Base-by-base conservation (phyloP, 2,329 filamentous ascomycete genomes). In the Trichoderma arundinaceum region DNA sequence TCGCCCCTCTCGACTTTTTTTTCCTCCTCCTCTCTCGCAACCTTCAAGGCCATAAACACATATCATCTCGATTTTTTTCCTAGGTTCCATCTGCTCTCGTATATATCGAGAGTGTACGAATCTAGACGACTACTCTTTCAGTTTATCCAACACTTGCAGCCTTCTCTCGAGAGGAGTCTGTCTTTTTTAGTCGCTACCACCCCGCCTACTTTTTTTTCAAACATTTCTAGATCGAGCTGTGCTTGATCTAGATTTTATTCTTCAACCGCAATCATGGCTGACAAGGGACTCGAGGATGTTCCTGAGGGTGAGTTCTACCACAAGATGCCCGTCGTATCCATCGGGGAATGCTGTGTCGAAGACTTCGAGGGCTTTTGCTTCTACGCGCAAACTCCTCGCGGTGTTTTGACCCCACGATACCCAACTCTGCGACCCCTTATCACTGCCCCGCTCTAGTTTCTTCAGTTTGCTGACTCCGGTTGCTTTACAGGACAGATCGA, bases 241-340 rank as follows among this genome's bases (percentile, higher is more conserved):
- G 90, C 89, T 90, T 92, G 91, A 86, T 89, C 86, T 87, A 84
- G 84, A 84, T 77, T 44, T 69, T 66, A 81, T 78, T 77, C 77
- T 77, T 33, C 76, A 76, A 85, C 84, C 89, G 89, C 92, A 94
- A 97, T 91, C 88, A 98, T 98, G 94, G 94, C 94, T 92, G 91
- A 92, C 77, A 97, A 96, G 88, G 94, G 94, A 87, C 92, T 98
- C 85, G 94, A 97, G 87, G 94, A 98, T 82, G 90, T 97, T 84
- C 90, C 92, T 80, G 93, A 96, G 87, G 88, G 92, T 96, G 86
- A 85, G 92, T 52, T 64, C 64, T 53, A 68, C 68, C 67, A 56
- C 54, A 28, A 43, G 38, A 39, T 35, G 7, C 43, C 43, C 56
- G 15, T 41, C 32, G 19, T 35, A n/a, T 19, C 12, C 13, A 15